Conservation (phyloP, 495 filamentous ascomycete genomes). For the Hyaloscypha hepaticicola region DNA sequence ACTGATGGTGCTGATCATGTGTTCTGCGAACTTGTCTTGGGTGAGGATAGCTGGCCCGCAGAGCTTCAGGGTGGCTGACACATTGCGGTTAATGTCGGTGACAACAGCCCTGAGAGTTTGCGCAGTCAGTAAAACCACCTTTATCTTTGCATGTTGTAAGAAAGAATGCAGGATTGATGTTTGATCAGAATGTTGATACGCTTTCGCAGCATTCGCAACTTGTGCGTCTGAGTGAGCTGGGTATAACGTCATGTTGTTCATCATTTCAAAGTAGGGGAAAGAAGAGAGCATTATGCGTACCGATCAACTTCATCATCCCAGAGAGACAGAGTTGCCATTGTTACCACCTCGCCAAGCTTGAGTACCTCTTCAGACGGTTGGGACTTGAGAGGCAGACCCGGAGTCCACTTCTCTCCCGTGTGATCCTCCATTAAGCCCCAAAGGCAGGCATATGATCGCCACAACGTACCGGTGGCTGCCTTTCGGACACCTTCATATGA, state of each 20-base stretch:
- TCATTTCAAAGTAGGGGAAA: conserved; percentile 55
- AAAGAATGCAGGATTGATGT: conserved; percentile 10
- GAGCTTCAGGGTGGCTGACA: conserved; percentile 88
- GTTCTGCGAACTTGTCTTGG: conserved; percentile 59
- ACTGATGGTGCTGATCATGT: conserved; percentile 58
- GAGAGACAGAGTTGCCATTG: conserved; percentile 76
- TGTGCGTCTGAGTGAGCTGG: conserved; percentile 98
- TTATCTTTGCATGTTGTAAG: conserved; percentile 16
- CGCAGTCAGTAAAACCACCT: conserved; percentile 36
- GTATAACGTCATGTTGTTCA: conserved; percentile 88
- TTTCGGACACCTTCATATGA: conserved; percentile 91
- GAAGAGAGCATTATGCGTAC: conserved; percentile 54
- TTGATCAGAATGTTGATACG: conserved; percentile 59
- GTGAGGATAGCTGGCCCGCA: conserved; percentile 85
- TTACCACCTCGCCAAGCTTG: conserved; percentile 85
- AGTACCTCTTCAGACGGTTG: conserved; percentile 71
- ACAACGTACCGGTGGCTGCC: conserved; percentile 83
- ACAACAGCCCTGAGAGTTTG: conserved; percentile 67
- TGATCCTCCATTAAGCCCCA: conserved; percentile 82
- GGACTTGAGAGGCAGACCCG: conserved; percentile 80
- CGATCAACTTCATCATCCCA: conserved; percentile 91
- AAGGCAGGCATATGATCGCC: conserved; percentile 89
- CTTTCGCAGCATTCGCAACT: conserved; percentile 84
- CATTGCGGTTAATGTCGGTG: conserved; percentile 91
- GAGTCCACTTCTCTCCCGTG: conserved; percentile 78